Evolutionary conservation across 352 stramenopile species (phyloP).

Genomic region (Phytopythium montanum): DNA sequence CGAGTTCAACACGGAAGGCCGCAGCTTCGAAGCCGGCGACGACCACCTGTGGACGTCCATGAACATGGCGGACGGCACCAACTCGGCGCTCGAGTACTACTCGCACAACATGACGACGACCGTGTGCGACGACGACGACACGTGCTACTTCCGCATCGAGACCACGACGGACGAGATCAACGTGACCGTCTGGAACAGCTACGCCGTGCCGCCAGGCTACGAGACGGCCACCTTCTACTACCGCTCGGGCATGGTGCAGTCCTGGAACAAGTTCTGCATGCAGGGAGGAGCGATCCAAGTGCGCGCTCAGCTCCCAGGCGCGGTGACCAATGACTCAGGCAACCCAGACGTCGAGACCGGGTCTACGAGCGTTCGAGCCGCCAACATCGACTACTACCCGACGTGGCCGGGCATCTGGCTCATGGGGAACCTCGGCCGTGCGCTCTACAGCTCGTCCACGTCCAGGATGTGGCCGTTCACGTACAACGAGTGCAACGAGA

Average conservation of each 20-base stretch:
- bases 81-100: constrained; percentile 87
- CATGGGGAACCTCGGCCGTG: constrained; percentile 87
- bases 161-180: constrained; percentile 27
- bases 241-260: constrained; percentile 34
- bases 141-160: constrained; percentile 30
- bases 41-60: constrained; percentile 86
- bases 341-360: constrained; percentile 29
- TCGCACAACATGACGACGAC: constrained; percentile 58
- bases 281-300: constrained; percentile 77
- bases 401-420: no score
- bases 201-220: constrained; percentile 17
- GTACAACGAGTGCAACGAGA: constrained; percentile 85
- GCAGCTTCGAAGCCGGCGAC: constrained; percentile 64
- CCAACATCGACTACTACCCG: constrained; percentile 28
- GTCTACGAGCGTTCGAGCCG: constrained; percentile 16
- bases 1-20: constrained; percentile 40
- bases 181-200: constrained; percentile 49
- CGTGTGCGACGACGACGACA: constrained; percentile 27
- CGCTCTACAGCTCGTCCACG: constrained; percentile 84
- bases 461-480: constrained; percentile 92
- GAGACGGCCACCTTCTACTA: constrained; percentile 37
- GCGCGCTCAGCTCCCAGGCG: constrained; percentile 80
- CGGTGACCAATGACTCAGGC: constrained; percentile 26
- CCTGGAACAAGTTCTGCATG: constrained; percentile 65
- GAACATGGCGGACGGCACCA: constrained; percentile 36